A percentile compares a stretch with the other conserved stretches of the same genome.
These are phyloP conservation scores for Candida methanosorbosa DNA, from an alignment of 805 yeast genomes.

Conservation along the genomic window DNA sequence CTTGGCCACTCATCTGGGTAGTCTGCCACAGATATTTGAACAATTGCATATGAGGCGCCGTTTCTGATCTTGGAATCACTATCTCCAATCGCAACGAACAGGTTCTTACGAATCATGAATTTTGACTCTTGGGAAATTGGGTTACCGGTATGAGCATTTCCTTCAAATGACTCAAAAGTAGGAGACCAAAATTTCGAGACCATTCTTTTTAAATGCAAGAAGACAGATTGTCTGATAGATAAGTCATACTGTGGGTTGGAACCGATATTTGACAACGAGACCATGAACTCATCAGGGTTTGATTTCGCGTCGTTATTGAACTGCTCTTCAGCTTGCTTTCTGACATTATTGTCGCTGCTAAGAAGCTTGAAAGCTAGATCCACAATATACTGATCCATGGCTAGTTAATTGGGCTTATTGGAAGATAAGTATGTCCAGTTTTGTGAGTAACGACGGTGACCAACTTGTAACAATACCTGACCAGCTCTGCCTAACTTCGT, in stretches of 20 bases:
- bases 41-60: conserved; percentile 65
- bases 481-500: too few species aligned
- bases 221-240: conserved; percentile 48
- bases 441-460: too few species aligned
- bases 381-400: conserved; percentile 9
- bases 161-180: conserved; percentile 67
- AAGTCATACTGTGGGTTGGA: conserved; percentile 18
- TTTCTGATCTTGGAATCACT: conserved; percentile 52
- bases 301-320: conserved; percentile 32
- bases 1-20: conserved; percentile 96
- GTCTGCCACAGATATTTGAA: conserved; percentile 81
- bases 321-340: conserved; percentile 44
- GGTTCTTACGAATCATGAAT: conserved; percentile 34
- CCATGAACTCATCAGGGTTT: conserved; percentile 42
- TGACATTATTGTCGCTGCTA: conserved; percentile 38
- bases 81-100: conserved; percentile 40
- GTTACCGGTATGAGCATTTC: conserved; percentile 55
- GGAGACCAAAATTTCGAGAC: conserved; percentile 77
- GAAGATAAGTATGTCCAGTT: too few species aligned
- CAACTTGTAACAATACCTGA: too few species aligned
- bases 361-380: conserved; percentile 11
- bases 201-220: conserved; percentile 57
- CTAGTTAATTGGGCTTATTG: too few species aligned
- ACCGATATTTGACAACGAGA: conserved; percentile 35
- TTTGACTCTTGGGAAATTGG: conserved; percentile 44